These are phyloP conservation scores for Colletotrichum tofieldiae DNA, from an alignment of 2,329 filamentous ascomycete species.

Conservation along the genomic window DNA sequence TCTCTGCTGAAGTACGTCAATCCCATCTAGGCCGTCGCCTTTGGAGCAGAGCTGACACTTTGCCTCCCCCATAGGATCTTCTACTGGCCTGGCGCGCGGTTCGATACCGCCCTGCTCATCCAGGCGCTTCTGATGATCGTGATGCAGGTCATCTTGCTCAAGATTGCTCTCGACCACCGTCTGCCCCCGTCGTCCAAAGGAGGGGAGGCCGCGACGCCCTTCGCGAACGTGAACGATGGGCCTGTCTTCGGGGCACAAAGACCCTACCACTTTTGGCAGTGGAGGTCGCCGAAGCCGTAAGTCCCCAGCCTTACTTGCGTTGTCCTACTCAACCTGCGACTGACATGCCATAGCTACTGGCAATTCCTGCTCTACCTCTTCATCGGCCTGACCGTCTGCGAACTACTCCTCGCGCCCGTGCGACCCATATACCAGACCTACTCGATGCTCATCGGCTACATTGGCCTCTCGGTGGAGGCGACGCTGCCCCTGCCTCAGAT, in stretches of 20 bases:
- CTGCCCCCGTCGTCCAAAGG: slow-evolving; percentile 72
- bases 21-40: background rate
- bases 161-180: slow-evolving; percentile 79
- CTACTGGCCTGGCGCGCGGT: slow-evolving; percentile 78
- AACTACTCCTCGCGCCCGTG: slow-evolving; percentile 76
- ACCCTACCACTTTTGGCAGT: slow-evolving; percentile 88
- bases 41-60: slow-evolving; percentile 32
- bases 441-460: slow-evolving; percentile 77
- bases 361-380: slow-evolving; percentile 80
- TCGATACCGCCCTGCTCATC: slow-evolving; percentile 74
- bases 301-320: slow-evolving; percentile 47
- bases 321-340: background rate
- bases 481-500: slow-evolving; percentile 88
- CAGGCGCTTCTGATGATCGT: slow-evolving; percentile 78
- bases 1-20: slow-evolving; percentile 72
- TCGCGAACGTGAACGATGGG: slow-evolving; percentile 66
- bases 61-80: slow-evolving; percentile 69
- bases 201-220: slow-evolving; percentile 74
- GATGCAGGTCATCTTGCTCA: slow-evolving; percentile 75
- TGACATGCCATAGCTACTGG: slow-evolving; percentile 75
- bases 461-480: slow-evolving; percentile 85
- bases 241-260: slow-evolving; percentile 61
- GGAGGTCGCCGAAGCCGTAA: slow-evolving; percentile 79
- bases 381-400: slow-evolving; percentile 71
- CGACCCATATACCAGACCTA: slow-evolving; percentile 75